Percentiles rank a stretch among this genome's conserved stretches.
Evolutionary conservation across 352 stramenopile genomes (phyloP).

Genomic region (Aphanomyces euteiches): DNA sequence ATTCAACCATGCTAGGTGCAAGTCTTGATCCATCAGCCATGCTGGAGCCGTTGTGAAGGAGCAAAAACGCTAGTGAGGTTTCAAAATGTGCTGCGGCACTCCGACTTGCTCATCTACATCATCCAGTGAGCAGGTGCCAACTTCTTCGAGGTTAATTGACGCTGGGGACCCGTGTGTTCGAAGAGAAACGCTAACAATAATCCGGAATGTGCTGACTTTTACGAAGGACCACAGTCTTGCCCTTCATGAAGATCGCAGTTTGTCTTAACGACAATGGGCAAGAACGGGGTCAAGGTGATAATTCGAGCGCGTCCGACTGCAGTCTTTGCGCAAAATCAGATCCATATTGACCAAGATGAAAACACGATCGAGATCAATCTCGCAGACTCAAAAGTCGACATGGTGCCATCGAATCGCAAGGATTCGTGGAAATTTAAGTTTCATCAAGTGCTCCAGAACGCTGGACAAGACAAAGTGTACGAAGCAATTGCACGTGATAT

Average conservation of each 20-base stretch:
- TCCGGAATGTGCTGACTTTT: too few relatives aligned
- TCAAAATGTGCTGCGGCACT: too few relatives aligned
- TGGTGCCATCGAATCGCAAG: slow-evolving; percentile 64
- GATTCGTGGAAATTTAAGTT: slow-evolving; percentile 89
- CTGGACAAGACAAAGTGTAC: slow-evolving; percentile 87
- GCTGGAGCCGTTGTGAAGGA: too few relatives aligned
- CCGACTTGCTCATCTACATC: too few relatives aligned
- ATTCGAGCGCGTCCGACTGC: slow-evolving; percentile 77
- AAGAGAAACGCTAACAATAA: too few relatives aligned
- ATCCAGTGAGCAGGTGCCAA: too few relatives aligned
- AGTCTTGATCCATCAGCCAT: too few relatives aligned
- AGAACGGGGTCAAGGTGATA: slow-evolving; percentile 79
- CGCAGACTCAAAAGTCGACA: slow-evolving; percentile 32
- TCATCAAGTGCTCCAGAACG: slow-evolving; percentile 91
- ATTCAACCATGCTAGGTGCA: too few relatives aligned
- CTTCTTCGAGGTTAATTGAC: too few relatives aligned
- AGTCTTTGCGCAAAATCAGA: slow-evolving; percentile 67
- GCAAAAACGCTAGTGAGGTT: too few relatives aligned
- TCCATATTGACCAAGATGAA: slow-evolving; percentile 76
- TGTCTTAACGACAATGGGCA: slow-evolving; percentile 35
- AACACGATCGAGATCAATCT: slow-evolving; percentile 62
- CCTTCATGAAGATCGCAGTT: not conserved
- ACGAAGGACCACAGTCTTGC: too few relatives aligned
- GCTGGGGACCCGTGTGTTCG: too few relatives aligned
- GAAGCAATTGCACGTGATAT: slow-evolving; percentile 85